A percentile compares a stretch with the other conserved stretches of the same genome.
Evolutionary conservation across 1,284 basidiomycete species (phyloP).

Genomic region (Microbotryomycetes sp.): DNA sequence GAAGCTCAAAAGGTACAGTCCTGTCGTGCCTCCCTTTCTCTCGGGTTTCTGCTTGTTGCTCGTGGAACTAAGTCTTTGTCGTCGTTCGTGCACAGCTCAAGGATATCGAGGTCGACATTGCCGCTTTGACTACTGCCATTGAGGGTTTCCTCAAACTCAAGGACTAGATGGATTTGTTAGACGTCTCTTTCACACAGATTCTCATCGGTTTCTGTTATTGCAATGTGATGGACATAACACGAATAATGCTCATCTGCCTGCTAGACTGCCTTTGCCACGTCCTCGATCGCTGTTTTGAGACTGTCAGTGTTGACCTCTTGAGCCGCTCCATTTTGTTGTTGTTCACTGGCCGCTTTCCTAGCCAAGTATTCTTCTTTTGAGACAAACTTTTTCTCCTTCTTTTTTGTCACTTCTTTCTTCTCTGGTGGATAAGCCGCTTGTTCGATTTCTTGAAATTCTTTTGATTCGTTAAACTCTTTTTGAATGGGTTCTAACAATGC

Average conservation of each 20-base stretch:
- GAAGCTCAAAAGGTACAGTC: constrained; percentile 73
- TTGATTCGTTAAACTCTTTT: constrained; percentile 58
- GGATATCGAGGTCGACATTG: constrained; percentile 59
- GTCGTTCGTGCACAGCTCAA: constrained; percentile 48
- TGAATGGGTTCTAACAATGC: constrained; percentile 77
- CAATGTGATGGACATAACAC: background rate
- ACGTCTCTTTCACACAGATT: no score
- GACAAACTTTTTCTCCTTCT: constrained; percentile 33
- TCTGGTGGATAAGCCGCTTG: constrained; percentile 78
- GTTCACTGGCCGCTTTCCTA: constrained; percentile 22
- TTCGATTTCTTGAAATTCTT: constrained; percentile 75
- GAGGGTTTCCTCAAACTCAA: constrained; percentile 54
- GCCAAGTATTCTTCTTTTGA: constrained; percentile 32
- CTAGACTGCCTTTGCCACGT: background rate
- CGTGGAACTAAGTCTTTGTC: background rate
- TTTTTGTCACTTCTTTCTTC: constrained; percentile 20
- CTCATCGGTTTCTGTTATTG: background rate
- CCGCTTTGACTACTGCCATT: constrained; percentile 54
- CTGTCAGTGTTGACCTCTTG: constrained; percentile 4
- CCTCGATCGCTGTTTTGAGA: background rate
- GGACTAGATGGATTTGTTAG: constrained; percentile 10
- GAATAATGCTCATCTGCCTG: background rate
- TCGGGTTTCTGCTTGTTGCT: background rate
- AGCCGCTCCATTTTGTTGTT: constrained; percentile 7
- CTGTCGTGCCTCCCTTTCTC: background rate